Base-by-base conservation (phyloP, 345 rosid genomes). In the Salix purpurea region DNA sequence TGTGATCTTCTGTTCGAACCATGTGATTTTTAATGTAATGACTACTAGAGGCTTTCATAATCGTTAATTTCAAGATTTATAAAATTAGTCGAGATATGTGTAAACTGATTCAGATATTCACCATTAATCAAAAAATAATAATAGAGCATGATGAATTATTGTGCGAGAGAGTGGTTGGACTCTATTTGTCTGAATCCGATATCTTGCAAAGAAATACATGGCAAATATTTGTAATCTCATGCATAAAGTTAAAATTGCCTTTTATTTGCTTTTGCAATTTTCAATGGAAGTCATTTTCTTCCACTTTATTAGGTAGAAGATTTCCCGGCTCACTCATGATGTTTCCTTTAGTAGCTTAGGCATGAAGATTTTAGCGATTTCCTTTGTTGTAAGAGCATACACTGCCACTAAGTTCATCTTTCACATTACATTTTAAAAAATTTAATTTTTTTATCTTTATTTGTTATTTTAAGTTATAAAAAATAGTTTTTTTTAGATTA, bases 261-360 rank as follows among this genome's bases (percentile, higher is more conserved):
- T 76, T 54, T 39, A 13, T 73, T 74, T 72, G 21, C 64, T 74
- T 69, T 69, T 30, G 26, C 71, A 60, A n/a, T 30, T n/a, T 77
- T 81, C 74, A 74, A 85, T 74, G 80, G 73, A 50, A 40, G 82
- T 83, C 83, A 1, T 72, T 83, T 83, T 77, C 75, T 60, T 72
- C 74, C 39, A 68, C 88, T 83, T 86, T 83, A 77, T 68, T 83
- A 75, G 83, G 86, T 79, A 18, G 69, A 76, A 74, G 67, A 32
- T 61, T 62, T 67, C 60, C 72, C 56, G 19, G n/a, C 48, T 76
- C 61, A 12, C 28, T 23, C 30, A 65, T 64, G n/a, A 48, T 30
- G 60, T 36, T 34, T 13, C 62, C 58, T 30, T 5, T 21, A 40
- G 14, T 21, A 40, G 14, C 30, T 37, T 60, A 12, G 34, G 52